Evolutionary conservation across 2,329 filamentous ascomycete species (phyloP), one percentile per base, ranked within the genome.

Genomic region (Emergomyces pasteurianus): DNA sequence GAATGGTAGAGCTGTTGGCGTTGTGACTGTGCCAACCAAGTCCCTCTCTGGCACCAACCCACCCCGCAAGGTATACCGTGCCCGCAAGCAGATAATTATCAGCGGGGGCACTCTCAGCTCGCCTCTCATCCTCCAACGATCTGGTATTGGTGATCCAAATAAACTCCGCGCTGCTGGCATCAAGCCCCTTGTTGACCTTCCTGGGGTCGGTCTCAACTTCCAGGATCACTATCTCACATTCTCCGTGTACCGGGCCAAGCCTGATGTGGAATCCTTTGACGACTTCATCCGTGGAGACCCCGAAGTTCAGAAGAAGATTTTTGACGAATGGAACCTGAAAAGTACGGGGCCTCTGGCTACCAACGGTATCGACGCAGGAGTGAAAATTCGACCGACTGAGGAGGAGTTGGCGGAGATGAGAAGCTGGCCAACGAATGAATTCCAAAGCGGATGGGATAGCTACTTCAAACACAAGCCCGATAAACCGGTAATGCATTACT

Each of bases 401-500:
- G 75, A 86, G 53, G 88, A 92, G 68, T 79, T 89, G 21, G 79
- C 81, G 58, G 77, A 85, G 67, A 87, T 91, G 73, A 84, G 87
- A 70, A 80, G 73, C 7, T 90, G 88, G 87, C 88, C 88, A 0
- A 89, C 84, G 55, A 83, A 84, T 12, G 85, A 90, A 59, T 92
- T 92, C 78, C 81, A 80, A 53, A 81, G 82, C 7, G 87, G 88
- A 2, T 92, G 88, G 87, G 84, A 92, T 67, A 86, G 82, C 59
- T 92, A 92, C 77, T 92, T 92, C 74, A 88, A 90, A 78, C 75
- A 92, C 71, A 91, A 91, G 78, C 87, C 87, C 0, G 88, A 92
- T 74, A 92, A 92, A 80, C 89, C 88, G 0, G 88, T 92, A 50
- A 92, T 92, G 88, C 89, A 92, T 71, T 92, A 92, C 75, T 87